Base-by-base conservation (phyloP, 192 early-diverging fungal genomes). In the Coemansia sp. region DNA sequence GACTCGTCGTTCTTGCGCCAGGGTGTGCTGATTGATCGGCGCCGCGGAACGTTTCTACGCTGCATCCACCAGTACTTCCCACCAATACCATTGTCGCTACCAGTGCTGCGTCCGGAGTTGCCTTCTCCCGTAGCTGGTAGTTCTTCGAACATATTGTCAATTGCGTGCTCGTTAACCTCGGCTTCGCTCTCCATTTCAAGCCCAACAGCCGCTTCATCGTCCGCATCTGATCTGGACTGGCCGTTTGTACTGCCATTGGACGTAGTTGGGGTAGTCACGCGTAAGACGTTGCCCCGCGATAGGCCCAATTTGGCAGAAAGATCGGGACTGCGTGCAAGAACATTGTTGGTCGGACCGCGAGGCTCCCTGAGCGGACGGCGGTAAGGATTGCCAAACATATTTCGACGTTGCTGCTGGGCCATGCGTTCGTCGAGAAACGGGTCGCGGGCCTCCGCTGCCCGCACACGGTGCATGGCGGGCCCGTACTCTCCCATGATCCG, bases 371-470 rank as follows among this genome's bases (percentile, higher is more conserved):
- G 73, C 51, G 69, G 74, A 8, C 85, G 84, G 60, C 82, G 76
- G 58, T 89, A 92, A 0, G 89, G 89, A 58, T 91, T 92, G 25
- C 91, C 91, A 78, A 91, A 92, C 83, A 91, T 85, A 10, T 87
- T 87, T 23, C 82, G 83, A 14, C 81, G 74, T 55, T 82, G 77
- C 60, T 76, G 77, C 16, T 81, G 64, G 0, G 70, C 79, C 2
- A 74, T 76, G 14, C 89, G 88, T 60, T 91, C 91, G 49, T 87
- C 86, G 34, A 86, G 64, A 32, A 88, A 68, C 9, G 91, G 88
- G 58, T 89, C 85, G 50, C 89, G 77, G 16, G 88, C 73, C 26
- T 82, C 84, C 10, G 84, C 77, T 28, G 76, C 70, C 24, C 79
- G 82, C 31, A 76, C 59, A 8, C 78, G 71, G n/a, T 74, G 64